Base-by-base conservation (phyloP, 2,329 filamentous ascomycete genomes). In the Chrysoporthe cubensis region DNA sequence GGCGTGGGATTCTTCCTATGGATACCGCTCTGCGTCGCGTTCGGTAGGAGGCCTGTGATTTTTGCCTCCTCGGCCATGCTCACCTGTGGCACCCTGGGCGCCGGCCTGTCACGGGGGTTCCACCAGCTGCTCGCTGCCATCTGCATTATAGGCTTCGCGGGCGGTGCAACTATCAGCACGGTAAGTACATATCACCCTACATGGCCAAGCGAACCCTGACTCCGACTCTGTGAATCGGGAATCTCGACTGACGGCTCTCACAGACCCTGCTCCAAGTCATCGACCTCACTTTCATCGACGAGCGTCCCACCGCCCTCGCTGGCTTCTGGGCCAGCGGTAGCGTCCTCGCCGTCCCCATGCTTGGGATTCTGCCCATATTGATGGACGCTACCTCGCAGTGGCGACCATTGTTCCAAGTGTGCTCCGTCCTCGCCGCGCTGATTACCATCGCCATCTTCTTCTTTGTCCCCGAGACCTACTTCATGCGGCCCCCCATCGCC, bases 391-490 rank as follows among this genome's bases (percentile, higher is more conserved):
- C 72, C 6, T 58, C 67, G 0, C 64, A 77, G 13, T 81, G 78
- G 79, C 75, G 76, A 16, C 46, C 66, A 0, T 76, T 78, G 63
- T 81, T 80, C 70, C 71, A 71, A 26, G 68, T 67, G 18, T 78
- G 76, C 77, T 66, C 73, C 1, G 71, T 74, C 6, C 74, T 75
- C 2, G 69, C 73, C 7, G 43, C 70, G 1, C 43, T 76, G 4
- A 66, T 77, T 0, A 70, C 79, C 26, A 1, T 78, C 1, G 65
- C 77, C 2, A 72, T 73, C 0, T 74, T 78, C 42, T 69, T 78
- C 32, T 73, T 77, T 14, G 76, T 73, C 32, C 78, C 78, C 0
- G 80, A 81, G 59, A 81, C 78, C 1, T 81, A 78, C 69, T 82
- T 80, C 72, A 74, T 78, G 62, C 76, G 80, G 1, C 80, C 80